phyloP scores from a whole-genome alignment of 2,329 filamentous ascomycete species.

The Teratosphaeria gauchensis region DNA sequence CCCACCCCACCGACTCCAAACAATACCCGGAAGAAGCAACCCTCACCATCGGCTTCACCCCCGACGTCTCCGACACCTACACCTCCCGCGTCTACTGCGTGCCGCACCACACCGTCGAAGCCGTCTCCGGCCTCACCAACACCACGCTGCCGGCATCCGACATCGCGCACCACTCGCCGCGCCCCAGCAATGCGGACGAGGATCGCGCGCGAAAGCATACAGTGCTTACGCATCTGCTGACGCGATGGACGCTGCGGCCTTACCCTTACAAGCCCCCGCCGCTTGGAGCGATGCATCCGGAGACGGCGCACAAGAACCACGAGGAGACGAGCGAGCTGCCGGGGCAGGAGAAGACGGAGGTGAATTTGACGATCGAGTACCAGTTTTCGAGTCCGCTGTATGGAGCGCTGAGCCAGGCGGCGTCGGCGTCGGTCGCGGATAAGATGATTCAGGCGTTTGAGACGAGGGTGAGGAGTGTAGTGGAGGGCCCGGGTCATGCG shows the following conservation, averaged over 20 bases:
- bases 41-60: slow-evolving; percentile 76
- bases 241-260: slow-evolving; percentile 55
- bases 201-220: slow-evolving; percentile 24
- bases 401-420: slow-evolving; percentile 66
- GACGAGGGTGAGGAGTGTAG: slow-evolving; percentile 56
- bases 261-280: slow-evolving; percentile 37
- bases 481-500: slow-evolving; percentile 16
- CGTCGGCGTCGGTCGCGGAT: slow-evolving; percentile 74
- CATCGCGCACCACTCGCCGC: slow-evolving; percentile 33
- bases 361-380: slow-evolving; percentile 68
- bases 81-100: slow-evolving; percentile 71
- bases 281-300: slow-evolving; percentile 25
- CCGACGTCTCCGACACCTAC: slow-evolving; percentile 72
- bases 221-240: slow-evolving; percentile 59
- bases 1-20: slow-evolving; percentile 33
- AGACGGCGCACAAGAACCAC: slow-evolving; percentile 17
- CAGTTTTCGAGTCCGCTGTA: slow-evolving; percentile 86
- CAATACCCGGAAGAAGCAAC: slow-evolving; percentile 65
- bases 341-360: slow-evolving; percentile 52
- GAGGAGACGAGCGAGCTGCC: slow-evolving; percentile 34
- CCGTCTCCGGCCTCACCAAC: slow-evolving; percentile 53
- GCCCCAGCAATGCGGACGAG: slow-evolving; percentile 26
- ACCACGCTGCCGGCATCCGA: slow-evolving; percentile 34
- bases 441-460: slow-evolving; percentile 94
- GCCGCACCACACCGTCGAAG: slow-evolving; percentile 63